A percentile compares a stretch with the other conserved stretches of the same genome.
Evolutionary conservation across 257 asterid genomes (phyloP).

Genomic region (Dorcoceras hygrometricum): DNA sequence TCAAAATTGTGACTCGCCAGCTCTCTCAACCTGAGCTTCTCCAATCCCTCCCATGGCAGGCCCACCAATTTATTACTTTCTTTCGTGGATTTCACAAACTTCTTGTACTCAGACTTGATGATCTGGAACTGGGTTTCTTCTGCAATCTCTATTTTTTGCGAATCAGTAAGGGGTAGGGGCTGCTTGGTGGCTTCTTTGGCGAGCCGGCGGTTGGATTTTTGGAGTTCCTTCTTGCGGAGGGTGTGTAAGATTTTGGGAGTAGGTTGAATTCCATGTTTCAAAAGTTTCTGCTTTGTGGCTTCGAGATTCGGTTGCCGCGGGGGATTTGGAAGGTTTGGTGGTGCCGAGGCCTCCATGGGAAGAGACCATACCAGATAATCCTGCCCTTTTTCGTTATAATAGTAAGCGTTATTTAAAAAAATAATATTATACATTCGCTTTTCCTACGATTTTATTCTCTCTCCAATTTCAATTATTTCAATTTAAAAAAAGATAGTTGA

Average conservation of each 20-base stretch:
- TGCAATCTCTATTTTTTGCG: constrained; percentile 39
- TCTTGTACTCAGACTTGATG: constrained; percentile 67
- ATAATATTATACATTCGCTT: no score
- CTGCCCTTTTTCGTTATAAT: not conserved
- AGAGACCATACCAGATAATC: not conserved
- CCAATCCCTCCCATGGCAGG: constrained; percentile 84
- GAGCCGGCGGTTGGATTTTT: constrained; percentile 70
- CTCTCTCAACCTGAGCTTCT: constrained; percentile 60
- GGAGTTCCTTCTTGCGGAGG: constrained; percentile 80
- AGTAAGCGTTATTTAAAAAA: no score
- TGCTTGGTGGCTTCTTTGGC: constrained; percentile 59
- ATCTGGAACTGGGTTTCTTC: constrained; percentile 64
- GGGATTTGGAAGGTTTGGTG: constrained; percentile 46
- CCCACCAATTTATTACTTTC: constrained; percentile 56
- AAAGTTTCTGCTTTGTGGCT: constrained; percentile 52
- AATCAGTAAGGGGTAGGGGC: constrained; percentile 44
- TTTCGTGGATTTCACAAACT: constrained; percentile 37
- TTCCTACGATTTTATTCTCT: no score
- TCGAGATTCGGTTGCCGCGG: constrained; percentile 46
- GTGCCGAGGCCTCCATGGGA: constrained; percentile 80
- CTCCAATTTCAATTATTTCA: no score
- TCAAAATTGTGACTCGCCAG: constrained; percentile 46
- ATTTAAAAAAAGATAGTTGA: no score
- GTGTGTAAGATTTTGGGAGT: constrained; percentile 85
- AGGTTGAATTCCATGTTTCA: constrained; percentile 53